Conservation (phyloP, 805 yeast genomes). For the Metschnikowia chrysomelidarum region DNA sequence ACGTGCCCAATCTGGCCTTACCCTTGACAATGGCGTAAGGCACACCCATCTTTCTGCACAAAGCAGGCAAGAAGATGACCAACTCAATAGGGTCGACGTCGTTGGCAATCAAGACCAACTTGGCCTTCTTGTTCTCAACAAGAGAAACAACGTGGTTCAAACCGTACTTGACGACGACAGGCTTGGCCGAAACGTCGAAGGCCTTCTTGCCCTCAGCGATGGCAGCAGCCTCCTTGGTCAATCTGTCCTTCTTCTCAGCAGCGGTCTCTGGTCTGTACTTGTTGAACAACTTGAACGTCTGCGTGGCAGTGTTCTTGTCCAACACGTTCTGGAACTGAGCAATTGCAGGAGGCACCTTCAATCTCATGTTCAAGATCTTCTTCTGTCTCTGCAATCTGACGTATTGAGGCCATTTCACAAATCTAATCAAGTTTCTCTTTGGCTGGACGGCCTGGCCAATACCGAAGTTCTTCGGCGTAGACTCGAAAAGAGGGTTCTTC, state of each 20-base stretch:
- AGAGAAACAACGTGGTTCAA: conserved; percentile 97
- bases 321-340: conserved; percentile 94
- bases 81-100: conserved; percentile 99
- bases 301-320: conserved; percentile 99
- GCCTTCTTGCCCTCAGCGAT: conserved; percentile 97
- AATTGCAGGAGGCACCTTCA: conserved; percentile 98
- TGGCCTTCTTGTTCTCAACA: conserved; percentile 97
- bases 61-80: conserved; percentile 96
- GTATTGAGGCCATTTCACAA: conserved; percentile 99
- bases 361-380: conserved; percentile 92
- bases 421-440: conserved; percentile 95
- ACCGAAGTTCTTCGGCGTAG: conserved; percentile 92
- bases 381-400: conserved; percentile 98
- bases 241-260: conserved; percentile 98
- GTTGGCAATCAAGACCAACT: conserved; percentile 95
- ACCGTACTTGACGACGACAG: conserved; percentile 97
- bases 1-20: conserved; percentile 96
- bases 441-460: conserved; percentile 95
- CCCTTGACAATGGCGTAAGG: conserved; percentile 99
- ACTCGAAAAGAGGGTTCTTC: conserved; percentile 52
- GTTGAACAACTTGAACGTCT: conserved; percentile 95
- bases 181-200: conserved; percentile 96
- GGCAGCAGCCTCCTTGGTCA: conserved; percentile 98
- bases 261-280: conserved; percentile 98
- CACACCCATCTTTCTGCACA: conserved; percentile 98